Conservation (phyloP, 2,329 filamentous ascomycete genomes). For the Calonectria crousiana region DNA sequence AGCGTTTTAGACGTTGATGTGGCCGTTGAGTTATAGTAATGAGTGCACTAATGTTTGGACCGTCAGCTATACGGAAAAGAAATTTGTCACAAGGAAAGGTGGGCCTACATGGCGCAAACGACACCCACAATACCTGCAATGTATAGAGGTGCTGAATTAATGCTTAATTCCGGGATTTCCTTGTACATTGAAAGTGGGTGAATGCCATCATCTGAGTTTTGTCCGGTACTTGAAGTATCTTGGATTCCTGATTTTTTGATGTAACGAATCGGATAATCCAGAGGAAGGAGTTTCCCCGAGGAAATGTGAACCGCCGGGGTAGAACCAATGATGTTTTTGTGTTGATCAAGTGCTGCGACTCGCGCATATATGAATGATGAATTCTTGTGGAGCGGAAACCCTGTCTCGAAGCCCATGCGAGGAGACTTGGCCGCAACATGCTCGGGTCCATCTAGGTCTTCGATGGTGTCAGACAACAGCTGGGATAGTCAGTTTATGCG, state of each 20-base stretch:
- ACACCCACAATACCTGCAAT: background rate
- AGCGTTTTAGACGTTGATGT: background rate
- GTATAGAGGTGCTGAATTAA: background rate
- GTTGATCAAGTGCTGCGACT: constrained; percentile 1
- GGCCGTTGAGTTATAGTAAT: background rate
- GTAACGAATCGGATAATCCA: background rate
- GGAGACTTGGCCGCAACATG: background rate
- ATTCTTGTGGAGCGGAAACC: background rate
- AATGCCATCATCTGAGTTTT: background rate
- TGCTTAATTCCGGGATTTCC: background rate
- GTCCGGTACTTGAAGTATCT: background rate
- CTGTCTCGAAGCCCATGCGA: constrained; percentile 5
- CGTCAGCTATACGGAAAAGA: background rate
- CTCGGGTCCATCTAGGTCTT: background rate
- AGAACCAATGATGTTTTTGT: background rate
- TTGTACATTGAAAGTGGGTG: background rate
- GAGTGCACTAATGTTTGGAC: background rate
- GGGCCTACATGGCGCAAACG: background rate
- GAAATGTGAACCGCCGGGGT: constrained; percentile 1
- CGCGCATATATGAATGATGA: background rate
- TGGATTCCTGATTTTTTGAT: background rate
- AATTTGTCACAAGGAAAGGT: background rate
- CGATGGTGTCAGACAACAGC: background rate
- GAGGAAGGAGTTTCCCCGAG: background rate
- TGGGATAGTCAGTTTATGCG: background rate